These are phyloP conservation scores for Cicer pinnatifidum DNA, from an alignment of 306 rosid genomes.

Conservation along the genomic window DNA sequence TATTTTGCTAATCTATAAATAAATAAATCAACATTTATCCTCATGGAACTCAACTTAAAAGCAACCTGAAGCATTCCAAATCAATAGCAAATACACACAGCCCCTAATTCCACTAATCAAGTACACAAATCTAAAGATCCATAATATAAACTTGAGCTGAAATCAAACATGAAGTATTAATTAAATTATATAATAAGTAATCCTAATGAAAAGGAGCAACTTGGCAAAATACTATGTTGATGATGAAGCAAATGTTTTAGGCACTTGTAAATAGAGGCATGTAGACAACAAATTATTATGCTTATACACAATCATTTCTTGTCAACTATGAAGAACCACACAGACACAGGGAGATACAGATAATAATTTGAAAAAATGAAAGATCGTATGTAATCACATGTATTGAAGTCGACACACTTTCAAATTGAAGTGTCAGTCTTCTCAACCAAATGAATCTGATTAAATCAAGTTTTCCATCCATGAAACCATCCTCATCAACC, in stretches of 20 bases:
- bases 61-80: constrained; percentile 23
- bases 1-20: too few species aligned
- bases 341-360: too few species aligned
- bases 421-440: neutral
- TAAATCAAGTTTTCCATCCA: too few species aligned
- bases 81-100: constrained; percentile 30
- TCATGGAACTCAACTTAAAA: constrained; percentile 8
- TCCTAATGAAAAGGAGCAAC: neutral
- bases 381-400: too few species aligned
- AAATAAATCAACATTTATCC: neutral
- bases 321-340: neutral
- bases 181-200: neutral
- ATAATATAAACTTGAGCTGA: constrained; percentile 31
- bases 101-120: constrained; percentile 37
- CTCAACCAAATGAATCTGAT: constrained; percentile 21
- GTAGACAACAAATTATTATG: neutral
- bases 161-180: constrained; percentile 25
- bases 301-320: constrained; percentile 26
- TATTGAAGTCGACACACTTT: too few species aligned
- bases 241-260: neutral
- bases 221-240: neutral
- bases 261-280: constrained; percentile 2
- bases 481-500: constrained; percentile 27
- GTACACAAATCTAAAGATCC: constrained; percentile 38
- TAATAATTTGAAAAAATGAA: too few species aligned